Conservation (phyloP, 129 eudicot genomes). For the Ambrosia trifida region DNA sequence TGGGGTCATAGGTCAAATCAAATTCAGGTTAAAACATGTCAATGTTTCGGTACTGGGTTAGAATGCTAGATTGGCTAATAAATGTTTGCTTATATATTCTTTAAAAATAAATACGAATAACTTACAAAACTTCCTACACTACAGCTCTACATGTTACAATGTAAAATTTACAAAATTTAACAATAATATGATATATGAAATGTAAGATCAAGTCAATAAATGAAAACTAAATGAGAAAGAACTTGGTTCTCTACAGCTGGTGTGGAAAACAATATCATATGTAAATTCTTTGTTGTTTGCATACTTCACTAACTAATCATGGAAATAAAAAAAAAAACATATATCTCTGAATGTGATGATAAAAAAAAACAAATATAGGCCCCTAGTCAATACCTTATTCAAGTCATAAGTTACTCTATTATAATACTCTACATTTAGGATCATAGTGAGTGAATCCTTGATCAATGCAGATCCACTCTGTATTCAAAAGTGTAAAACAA, state of each 20-base stretch:
- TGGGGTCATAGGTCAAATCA: too few species aligned
- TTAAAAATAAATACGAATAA: too few species aligned
- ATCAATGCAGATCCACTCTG: conserved; percentile 95
- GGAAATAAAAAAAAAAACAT: not conserved
- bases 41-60: too few species aligned
- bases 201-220: not conserved
- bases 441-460: conserved; percentile 60
- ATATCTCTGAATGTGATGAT: not conserved
- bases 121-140: too few species aligned
- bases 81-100: too few species aligned
- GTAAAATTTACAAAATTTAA: too few species aligned
- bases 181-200: too few species aligned
- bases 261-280: conserved; percentile 79
- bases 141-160: too few species aligned
- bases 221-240: not conserved
- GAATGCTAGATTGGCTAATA: too few species aligned
- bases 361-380: not conserved
- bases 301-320: conserved; percentile 74
- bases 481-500: not conserved
- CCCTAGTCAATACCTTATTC: conserved; percentile 54
- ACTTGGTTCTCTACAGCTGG: conserved; percentile 99
- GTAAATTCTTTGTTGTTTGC: conserved; percentile 81
- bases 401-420: conserved; percentile 97
- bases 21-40: too few species aligned
- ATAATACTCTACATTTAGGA: conserved; percentile 75